Evolutionary conservation across 768 basidiomycete genomes (phyloP).

Genomic region (Saitozyma sp.): DNA sequence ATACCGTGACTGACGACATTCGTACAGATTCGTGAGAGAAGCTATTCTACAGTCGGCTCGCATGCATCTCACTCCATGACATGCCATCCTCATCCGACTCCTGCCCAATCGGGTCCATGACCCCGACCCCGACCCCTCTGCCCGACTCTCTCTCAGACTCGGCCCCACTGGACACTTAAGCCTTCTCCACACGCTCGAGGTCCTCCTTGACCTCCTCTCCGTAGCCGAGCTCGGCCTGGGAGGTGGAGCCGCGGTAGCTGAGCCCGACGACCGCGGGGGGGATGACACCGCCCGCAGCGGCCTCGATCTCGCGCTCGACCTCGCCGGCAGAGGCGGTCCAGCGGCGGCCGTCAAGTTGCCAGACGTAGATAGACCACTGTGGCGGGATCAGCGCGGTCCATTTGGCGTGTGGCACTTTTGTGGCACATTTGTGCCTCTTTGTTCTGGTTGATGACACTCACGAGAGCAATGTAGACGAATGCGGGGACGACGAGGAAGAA

Average conservation of each 20-base stretch:
- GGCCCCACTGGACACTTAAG: neutral
- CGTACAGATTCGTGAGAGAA: too few species aligned
- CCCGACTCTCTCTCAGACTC: too few species aligned
- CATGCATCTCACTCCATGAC: too few species aligned
- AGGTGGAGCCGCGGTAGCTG: conserved; percentile 21
- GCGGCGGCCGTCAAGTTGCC: too few species aligned
- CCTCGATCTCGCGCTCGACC: conserved; percentile 23
- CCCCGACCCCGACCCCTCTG: too few species aligned
- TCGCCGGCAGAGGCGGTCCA: conserved; percentile 13
- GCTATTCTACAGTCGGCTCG: too few species aligned
- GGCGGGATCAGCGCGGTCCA: neutral
- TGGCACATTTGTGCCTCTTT: too few species aligned
- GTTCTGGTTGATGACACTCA: too few species aligned
- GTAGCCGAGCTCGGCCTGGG: conserved; percentile 7
- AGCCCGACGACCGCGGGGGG: conserved; percentile 27
- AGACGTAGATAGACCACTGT: neutral
- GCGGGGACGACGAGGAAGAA: conserved; percentile 44
- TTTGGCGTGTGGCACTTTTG: neutral
- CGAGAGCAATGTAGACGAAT: conserved; percentile 34
- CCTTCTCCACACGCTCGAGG: conserved; percentile 28
- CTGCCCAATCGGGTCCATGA: too few species aligned
- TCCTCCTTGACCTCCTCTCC: conserved; percentile 23
- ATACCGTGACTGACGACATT: too few species aligned
- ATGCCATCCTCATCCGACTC: too few species aligned
- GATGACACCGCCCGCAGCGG: conserved; percentile 15